A percentile compares a stretch with the other conserved stretches of the same genome.
phyloP scores from a whole-genome alignment of 2,329 filamentous ascomycete species.

The Aspergillus aculeatinus region DNA sequence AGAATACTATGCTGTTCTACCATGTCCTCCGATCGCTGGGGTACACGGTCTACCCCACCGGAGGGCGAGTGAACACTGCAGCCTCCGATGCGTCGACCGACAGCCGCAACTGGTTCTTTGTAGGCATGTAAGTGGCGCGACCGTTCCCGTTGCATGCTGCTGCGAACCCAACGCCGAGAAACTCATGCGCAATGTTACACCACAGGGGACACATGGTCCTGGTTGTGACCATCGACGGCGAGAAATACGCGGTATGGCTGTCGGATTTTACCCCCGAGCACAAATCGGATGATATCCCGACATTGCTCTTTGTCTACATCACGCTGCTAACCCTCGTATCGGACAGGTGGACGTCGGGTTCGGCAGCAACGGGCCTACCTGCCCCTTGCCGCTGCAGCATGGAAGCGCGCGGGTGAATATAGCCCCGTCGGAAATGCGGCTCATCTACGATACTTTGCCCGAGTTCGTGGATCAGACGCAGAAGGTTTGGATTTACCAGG shows the following conservation, averaged over 20 bases:
- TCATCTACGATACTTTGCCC: slow-evolving; percentile 51
- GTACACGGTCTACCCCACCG: slow-evolving; percentile 55
- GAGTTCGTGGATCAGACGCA: slow-evolving; percentile 45
- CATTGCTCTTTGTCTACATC: background rate
- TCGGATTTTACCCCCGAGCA: too few relatives aligned
- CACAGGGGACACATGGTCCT: slow-evolving; percentile 58
- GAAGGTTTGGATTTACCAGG: slow-evolving; percentile 64
- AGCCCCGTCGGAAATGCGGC: slow-evolving; percentile 56
- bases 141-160: background rate
- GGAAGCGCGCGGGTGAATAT: slow-evolving; percentile 43
- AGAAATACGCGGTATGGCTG: slow-evolving; percentile 41
- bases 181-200: background rate
- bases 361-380: slow-evolving; percentile 61
- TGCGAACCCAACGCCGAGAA: background rate
- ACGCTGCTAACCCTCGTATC: slow-evolving; percentile 34
- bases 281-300: background rate
- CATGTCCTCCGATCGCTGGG: slow-evolving; percentile 54
- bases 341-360: slow-evolving; percentile 61
- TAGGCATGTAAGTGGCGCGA: slow-evolving; percentile 45
- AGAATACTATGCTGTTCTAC: slow-evolving; percentile 56
- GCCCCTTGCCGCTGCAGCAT: slow-evolving; percentile 56
- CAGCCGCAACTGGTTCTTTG: slow-evolving; percentile 38
- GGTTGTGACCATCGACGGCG: slow-evolving; percentile 56
- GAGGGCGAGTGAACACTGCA: slow-evolving; percentile 48
- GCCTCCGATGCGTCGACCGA: slow-evolving; percentile 26